Conservation (phyloP, 176 grass and related monocot genomes). For the Triticum urartu region DNA sequence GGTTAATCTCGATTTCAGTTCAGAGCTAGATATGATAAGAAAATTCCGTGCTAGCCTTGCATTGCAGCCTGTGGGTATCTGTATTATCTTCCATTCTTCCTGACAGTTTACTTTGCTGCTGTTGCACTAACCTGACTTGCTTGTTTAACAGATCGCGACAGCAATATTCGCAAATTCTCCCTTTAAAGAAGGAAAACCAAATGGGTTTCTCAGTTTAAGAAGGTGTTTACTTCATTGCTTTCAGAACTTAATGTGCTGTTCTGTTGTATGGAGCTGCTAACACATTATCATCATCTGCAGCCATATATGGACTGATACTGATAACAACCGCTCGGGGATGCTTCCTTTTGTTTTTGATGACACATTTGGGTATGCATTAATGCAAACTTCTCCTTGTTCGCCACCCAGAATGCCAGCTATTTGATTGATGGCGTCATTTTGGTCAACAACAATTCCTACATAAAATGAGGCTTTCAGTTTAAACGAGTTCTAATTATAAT, state of each 20-base stretch:
- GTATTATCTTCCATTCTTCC: constrained; percentile 24
- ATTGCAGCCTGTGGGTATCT: constrained; percentile 87
- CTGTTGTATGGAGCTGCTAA: constrained; percentile 21
- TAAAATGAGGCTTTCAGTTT: constrained; percentile 21
- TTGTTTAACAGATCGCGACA: constrained; percentile 85
- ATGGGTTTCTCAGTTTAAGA: constrained; percentile 96
- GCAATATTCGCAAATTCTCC: constrained; percentile 99
- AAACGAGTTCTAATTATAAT: constrained; percentile 30
- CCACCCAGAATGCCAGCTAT: background rate
- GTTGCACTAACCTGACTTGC: constrained; percentile 6
- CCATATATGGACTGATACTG: constrained; percentile 98
- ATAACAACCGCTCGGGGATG: constrained; percentile 97
- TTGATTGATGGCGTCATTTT: constrained; percentile 20
- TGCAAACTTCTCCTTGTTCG: background rate
- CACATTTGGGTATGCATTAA: constrained; percentile 71
- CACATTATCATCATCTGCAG: constrained; percentile 43
- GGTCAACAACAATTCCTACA: constrained; percentile 10
- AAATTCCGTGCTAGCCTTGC: constrained; percentile 86
- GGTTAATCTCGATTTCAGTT: constrained; percentile 99
- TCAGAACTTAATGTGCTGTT: background rate
- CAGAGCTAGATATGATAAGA: constrained; percentile 91
- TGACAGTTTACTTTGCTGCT: constrained; percentile 14
- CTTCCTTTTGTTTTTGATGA: constrained; percentile 94
- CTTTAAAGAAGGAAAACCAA: constrained; percentile 99
- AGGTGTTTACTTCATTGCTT: constrained; percentile 47